Percentiles rank a stretch among this genome's conserved stretches.
These are phyloP conservation scores for Candida freyschussii DNA, from an alignment of 1,139 yeast species.

Conservation along the genomic window DNA sequence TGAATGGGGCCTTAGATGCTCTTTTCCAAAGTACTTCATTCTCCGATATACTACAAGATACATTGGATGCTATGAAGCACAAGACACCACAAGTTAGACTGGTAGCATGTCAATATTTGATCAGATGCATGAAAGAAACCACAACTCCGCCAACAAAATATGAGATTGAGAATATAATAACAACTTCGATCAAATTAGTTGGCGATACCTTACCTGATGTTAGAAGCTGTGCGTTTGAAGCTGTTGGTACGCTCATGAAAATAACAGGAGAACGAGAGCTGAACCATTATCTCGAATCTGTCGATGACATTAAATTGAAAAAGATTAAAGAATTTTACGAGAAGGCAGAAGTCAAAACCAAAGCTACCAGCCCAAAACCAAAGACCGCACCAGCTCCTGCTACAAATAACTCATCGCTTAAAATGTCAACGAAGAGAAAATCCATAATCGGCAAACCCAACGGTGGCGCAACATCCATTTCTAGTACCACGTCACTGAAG, in stretches of 20 bases:
- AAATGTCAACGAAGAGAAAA: conserved; percentile 16
- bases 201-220: conserved; percentile 84
- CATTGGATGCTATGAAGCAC: conserved; percentile 56
- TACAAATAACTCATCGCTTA: conserved; percentile 5
- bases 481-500: conserved; percentile 12
- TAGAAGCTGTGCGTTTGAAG: conserved; percentile 72
- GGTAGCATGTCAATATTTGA: conserved; percentile 60
- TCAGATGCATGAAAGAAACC: conserved; percentile 57
- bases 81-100: conserved; percentile 83
- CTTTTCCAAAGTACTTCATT: conserved; percentile 49
- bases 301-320: conserved; percentile 69
- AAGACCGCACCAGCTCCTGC: conserved; percentile 16
- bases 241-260: conserved; percentile 80
- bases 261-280: conserved; percentile 72
- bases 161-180: conserved; percentile 57
- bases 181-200: conserved; percentile 49
- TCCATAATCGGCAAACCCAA: conserved; percentile 11
- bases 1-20: conserved; percentile 61
- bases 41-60: conserved; percentile 57
- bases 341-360: conserved; percentile 50
- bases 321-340: conserved; percentile 62
- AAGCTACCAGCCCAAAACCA: conserved; percentile 17
- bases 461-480: conserved; percentile 1
- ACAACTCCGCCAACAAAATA: conserved; percentile 42
- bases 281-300: conserved; percentile 51